These are phyloP conservation scores for Suhomyces emberorum DNA, from an alignment of 805 yeast species.

Conservation along the genomic window DNA sequence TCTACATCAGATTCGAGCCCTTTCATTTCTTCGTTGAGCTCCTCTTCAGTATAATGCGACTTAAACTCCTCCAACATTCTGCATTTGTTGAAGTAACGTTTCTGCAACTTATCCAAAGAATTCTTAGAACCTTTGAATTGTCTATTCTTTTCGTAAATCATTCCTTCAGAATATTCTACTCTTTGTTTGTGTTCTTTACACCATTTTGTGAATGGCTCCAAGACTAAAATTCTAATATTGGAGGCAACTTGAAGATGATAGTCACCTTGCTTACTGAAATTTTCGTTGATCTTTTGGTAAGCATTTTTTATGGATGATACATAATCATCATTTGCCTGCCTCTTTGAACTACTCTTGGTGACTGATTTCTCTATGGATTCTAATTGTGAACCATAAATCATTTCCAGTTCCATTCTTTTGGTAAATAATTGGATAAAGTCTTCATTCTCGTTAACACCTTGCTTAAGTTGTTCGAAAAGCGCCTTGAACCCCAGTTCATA, in stretches of 20 bases:
- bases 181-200: constrained; percentile 67
- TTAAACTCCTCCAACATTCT: constrained; percentile 66
- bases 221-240: constrained; percentile 55
- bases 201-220: constrained; percentile 74
- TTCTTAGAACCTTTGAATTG: constrained; percentile 47
- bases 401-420: constrained; percentile 71
- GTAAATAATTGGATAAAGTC: constrained; percentile 64
- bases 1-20: constrained; percentile 15
- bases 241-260: constrained; percentile 60
- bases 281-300: constrained; percentile 52
- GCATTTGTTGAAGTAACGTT: constrained; percentile 74
- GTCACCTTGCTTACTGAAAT: constrained; percentile 56
- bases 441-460: constrained; percentile 68
- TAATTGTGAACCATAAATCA: constrained; percentile 57
- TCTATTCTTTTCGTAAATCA: constrained; percentile 48
- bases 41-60: constrained; percentile 45
- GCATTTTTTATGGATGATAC: constrained; percentile 66
- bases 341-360: constrained; percentile 40
- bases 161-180: constrained; percentile 57
- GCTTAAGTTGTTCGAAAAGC: constrained; percentile 50
- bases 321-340: constrained; percentile 47
- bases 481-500: constrained; percentile 51
- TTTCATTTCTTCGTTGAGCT: constrained; percentile 28
- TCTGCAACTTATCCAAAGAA: constrained; percentile 55
- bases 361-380: constrained; percentile 38